phyloP scores from a whole-genome alignment of 169 alveolate species.

The Perkinsus chesapeaki region DNA sequence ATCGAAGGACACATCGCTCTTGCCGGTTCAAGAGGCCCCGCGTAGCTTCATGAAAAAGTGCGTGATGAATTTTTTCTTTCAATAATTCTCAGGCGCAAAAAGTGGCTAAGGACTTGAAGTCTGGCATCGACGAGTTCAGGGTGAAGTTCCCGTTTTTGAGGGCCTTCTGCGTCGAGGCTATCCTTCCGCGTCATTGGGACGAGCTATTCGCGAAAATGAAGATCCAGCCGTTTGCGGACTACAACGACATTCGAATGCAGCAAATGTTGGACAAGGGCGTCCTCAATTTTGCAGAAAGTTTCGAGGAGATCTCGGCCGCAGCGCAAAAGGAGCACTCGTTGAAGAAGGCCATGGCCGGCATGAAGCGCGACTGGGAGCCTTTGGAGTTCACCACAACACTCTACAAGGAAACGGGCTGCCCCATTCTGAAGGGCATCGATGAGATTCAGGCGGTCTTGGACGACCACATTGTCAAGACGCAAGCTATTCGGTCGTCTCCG shows the following conservation, averaged over 20 bases:
- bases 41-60: neutral
- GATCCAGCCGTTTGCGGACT: conserved; percentile 11
- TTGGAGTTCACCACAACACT: conserved; percentile 46
- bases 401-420: conserved; percentile 56
- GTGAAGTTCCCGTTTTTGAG: conserved; percentile 33
- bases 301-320: conserved; percentile 43
- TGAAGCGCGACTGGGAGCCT: conserved; percentile 74
- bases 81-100: conserved; percentile 19
- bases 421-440: conserved; percentile 61
- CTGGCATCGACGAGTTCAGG: conserved; percentile 31
- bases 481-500: conserved; percentile 67
- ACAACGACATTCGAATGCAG: conserved; percentile 17
- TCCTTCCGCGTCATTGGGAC: conserved; percentile 38
- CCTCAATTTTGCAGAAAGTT: conserved; percentile 29
- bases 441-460: conserved; percentile 62
- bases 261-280: conserved; percentile 15
- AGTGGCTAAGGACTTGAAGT: conserved; percentile 28
- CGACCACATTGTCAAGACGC: conserved; percentile 65
- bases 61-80: conserved; percentile 21
- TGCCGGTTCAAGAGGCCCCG: too few species aligned
- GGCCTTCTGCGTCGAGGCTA: conserved; percentile 35
- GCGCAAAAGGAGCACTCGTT: conserved; percentile 47
- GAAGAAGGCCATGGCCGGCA: conserved; percentile 32
- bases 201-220: conserved; percentile 29
- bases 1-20: too few species aligned